These are phyloP conservation scores for Platanthera zijinensis DNA, from an alignment of 106 monocot species.

Conservation along the genomic window DNA sequence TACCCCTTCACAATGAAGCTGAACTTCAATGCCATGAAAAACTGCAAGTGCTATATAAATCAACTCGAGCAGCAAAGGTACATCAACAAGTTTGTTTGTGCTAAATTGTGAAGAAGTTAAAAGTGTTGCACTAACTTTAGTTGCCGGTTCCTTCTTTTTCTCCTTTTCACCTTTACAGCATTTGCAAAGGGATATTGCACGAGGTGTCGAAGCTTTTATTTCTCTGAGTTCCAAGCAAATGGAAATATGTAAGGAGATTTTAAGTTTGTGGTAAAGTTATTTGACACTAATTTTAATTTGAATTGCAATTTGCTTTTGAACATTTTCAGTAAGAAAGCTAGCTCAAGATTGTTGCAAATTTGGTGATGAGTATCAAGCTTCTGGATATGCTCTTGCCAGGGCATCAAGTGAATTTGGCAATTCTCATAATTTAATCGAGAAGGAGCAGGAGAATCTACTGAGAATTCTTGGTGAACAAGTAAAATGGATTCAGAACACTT, in stretches of 20 bases:
- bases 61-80: conserved; percentile 86
- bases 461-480: conserved; percentile 68
- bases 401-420: conserved; percentile 70
- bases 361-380: conserved; percentile 53
- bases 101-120: not conserved
- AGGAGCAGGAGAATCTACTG: conserved; percentile 69
- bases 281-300: not conserved
- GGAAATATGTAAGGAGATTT: conserved; percentile 60
- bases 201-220: conserved; percentile 57
- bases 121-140: not conserved
- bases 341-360: conserved; percentile 79
- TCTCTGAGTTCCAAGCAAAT: conserved; percentile 66
- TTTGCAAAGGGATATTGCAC: conserved; percentile 64
- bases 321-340: conserved; percentile 62
- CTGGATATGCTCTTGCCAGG: conserved; percentile 53
- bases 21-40: conserved; percentile 69
- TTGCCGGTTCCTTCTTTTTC: not conserved
- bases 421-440: conserved; percentile 67
- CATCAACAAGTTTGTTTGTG: not conserved
- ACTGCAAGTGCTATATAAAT: conserved; percentile 61
- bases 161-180: conserved; percentile 32
- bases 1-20: conserved; percentile 40
- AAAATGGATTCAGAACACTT: not conserved
- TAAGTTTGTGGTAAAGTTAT: not conserved
- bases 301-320: not conserved